Conservation (phyloP, 192 early-diverging fungal species). For the Chytriomyces sp. region DNA sequence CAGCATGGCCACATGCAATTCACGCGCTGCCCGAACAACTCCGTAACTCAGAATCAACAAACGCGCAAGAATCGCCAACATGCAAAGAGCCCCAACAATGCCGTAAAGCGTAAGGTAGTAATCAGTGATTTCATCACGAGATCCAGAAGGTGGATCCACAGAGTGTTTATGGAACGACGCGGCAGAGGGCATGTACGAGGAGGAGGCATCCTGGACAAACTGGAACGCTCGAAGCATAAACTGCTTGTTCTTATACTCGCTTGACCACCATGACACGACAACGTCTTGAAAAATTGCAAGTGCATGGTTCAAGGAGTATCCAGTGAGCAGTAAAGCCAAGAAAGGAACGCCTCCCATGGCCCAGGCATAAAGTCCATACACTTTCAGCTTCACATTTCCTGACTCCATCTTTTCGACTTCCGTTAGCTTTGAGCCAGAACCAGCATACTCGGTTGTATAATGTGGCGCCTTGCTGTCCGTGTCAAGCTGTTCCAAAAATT, state of each 20-base stretch:
- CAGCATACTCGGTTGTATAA: constrained; percentile 21
- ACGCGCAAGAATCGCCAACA: constrained; percentile 11
- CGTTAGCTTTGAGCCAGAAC: constrained; percentile 25
- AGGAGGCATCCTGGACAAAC: neutral
- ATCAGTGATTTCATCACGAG: neutral
- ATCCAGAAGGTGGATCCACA: neutral
- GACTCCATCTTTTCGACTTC: constrained; percentile 24
- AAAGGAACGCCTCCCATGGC: constrained; percentile 34
- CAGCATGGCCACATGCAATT: constrained; percentile 33
- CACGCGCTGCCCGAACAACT: constrained; percentile 6
- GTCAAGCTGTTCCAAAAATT: neutral
- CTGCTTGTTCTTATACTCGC: constrained; percentile 14
- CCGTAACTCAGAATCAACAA: constrained; percentile 32
- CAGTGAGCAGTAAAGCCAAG: constrained; percentile 20
- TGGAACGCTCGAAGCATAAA: neutral
- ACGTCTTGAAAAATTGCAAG: constrained; percentile 8
- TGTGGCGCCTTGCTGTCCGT: neutral
- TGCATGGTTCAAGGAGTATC: constrained; percentile 16
- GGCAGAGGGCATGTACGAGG: neutral
- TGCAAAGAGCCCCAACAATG: neutral
- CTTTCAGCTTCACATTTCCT: constrained; percentile 25
- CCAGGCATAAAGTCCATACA: constrained; percentile 31
- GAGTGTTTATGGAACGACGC: neutral
- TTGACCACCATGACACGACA: constrained; percentile 34
- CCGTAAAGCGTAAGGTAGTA: constrained; percentile 30